A percentile compares a stretch with the other conserved stretches of the same genome.
Evolutionary conservation across 2,329 filamentous ascomycete species (phyloP).

Genomic region (Gnomoniopsis sp.): DNA sequence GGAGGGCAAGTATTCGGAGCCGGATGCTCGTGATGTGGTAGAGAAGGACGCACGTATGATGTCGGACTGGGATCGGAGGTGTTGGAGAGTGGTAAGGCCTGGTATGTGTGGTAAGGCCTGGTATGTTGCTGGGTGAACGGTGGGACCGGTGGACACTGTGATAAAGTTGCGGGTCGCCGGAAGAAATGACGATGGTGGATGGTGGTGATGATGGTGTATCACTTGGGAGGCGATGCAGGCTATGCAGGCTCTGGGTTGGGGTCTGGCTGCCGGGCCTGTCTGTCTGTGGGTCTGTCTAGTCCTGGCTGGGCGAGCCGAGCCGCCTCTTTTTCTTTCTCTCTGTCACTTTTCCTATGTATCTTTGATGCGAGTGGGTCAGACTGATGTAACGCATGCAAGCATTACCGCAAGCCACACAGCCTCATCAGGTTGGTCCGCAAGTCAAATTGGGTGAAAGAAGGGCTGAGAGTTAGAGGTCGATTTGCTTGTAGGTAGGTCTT

Average conservation of each 20-base stretch:
- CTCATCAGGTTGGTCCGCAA: no score
- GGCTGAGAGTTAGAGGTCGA: no score
- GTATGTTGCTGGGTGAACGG: neutral
- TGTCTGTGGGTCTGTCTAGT: neutral
- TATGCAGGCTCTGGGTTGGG: neutral
- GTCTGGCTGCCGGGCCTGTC: neutral
- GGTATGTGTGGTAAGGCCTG: neutral
- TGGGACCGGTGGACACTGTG: conserved; percentile 1
- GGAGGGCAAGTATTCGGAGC: neutral
- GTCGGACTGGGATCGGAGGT: neutral
- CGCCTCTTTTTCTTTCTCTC: neutral
- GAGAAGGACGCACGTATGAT: neutral
- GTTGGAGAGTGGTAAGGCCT: neutral
- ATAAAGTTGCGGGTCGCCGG: conserved; percentile 2
- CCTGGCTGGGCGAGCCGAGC: neutral
- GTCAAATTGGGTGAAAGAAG: no score
- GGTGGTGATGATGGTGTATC: neutral
- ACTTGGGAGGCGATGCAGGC: neutral
- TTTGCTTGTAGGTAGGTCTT: no score
- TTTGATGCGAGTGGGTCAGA: neutral
- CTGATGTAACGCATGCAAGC: no score
- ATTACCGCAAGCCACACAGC: no score
- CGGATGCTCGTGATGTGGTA: neutral
- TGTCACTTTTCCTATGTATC: no score
- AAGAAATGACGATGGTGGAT: conserved; percentile 6